Base-by-base conservation (phyloP, 2,329 filamentous ascomycete genomes). In the Aspergillus clavatus region DNA sequence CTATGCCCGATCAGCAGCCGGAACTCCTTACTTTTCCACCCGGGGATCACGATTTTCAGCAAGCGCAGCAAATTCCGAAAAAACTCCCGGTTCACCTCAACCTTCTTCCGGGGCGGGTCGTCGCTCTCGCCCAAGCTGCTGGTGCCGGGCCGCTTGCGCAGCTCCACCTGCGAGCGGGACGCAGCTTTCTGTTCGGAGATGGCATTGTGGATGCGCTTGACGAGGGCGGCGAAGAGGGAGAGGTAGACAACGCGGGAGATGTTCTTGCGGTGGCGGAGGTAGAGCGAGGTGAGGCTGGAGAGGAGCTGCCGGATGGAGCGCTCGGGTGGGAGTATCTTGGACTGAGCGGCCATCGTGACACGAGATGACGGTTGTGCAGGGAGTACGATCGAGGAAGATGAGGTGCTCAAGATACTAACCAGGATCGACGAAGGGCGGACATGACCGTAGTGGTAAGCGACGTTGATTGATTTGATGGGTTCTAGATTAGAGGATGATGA, bases 161-260 rank as follows among this genome's bases (percentile, higher is more conserved):
- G 60, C 54, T 82, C 79, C 5, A 81, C 80, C 48, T 87, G 83
- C 50, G 84, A 81, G 42, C 74, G 74, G 1, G 86, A 85, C 2
- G 89, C 87, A 12, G 87, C 87, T 67, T 95, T 95, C 67, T 97
- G 93, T 66, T 96, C 90, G 47, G 86, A 84, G 62, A 97, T 85
- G 58, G 91, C 90, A 79, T 89, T 84, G 58, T 90, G 89, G 43
- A 97, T 83, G 59, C 93, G 89, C 67, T 95, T 90, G 49, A 84
- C 76, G 49, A 95, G 81, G 38, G 88, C 83, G 55, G 91, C 72
- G 57, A 91, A 81, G 56, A 96, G 78, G 22, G 88, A 84, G 51
- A 95, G 74, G 73, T 94, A 95, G 56, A 95, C 81, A 52, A 82
- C 82, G 61, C 87, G 84, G 18, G 88, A 91, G 67, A 95, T 89